Percentiles rank a stretch among this genome's conserved stretches.
phyloP scores from a whole-genome alignment of 2,329 filamentous ascomycete genomes.

The Arthrobotrys sinensis region DNA sequence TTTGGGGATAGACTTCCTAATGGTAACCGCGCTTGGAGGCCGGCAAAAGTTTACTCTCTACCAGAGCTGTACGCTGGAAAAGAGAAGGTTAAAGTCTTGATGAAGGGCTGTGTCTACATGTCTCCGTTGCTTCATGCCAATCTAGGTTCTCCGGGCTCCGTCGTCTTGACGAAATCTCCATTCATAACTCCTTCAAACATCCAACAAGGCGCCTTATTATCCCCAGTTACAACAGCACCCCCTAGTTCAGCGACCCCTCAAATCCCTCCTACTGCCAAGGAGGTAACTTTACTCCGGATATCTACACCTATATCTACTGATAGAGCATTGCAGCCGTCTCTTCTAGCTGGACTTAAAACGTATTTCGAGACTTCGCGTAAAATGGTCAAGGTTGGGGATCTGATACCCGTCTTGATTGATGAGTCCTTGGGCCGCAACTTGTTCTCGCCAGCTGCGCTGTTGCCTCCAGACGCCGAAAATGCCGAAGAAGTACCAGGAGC shows the following conservation, averaged over 20 bases:
- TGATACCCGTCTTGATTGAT: conserved; percentile 91
- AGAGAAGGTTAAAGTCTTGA: conserved; percentile 64
- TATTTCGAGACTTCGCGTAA: conserved; percentile 88
- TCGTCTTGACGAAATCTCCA: conserved; percentile 57
- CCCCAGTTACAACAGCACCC: conserved; percentile 68
- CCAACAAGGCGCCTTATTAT: conserved; percentile 60
- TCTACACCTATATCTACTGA: conserved; percentile 91
- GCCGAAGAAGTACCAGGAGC: conserved; percentile 72
- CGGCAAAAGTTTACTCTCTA: conserved; percentile 89
- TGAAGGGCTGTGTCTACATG: conserved; percentile 74
- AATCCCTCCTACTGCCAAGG: conserved; percentile 75
- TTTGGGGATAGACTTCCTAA: conserved; percentile 66
- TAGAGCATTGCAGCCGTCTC: conserved; percentile 83
- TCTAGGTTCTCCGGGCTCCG: conserved; percentile 71
- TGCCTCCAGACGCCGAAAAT: conserved; percentile 54
- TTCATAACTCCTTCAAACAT: conserved; percentile 55
- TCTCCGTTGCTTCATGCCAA: conserved; percentile 92
- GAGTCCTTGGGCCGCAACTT: conserved; percentile 85
- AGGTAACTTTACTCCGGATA: conserved; percentile 90
- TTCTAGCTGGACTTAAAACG: conserved; percentile 87
- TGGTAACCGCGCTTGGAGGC: conserved; percentile 75
- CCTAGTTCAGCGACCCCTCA: conserved; percentile 73
- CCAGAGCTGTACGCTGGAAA: conserved; percentile 79
- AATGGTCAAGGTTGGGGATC: conserved; percentile 86
- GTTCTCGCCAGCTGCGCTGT: conserved; percentile 75